Evolutionary conservation across 352 stramenopile genomes (phyloP), one percentile per base, ranked within the genome.

Genomic region (Phytophthora quininea): DNA sequence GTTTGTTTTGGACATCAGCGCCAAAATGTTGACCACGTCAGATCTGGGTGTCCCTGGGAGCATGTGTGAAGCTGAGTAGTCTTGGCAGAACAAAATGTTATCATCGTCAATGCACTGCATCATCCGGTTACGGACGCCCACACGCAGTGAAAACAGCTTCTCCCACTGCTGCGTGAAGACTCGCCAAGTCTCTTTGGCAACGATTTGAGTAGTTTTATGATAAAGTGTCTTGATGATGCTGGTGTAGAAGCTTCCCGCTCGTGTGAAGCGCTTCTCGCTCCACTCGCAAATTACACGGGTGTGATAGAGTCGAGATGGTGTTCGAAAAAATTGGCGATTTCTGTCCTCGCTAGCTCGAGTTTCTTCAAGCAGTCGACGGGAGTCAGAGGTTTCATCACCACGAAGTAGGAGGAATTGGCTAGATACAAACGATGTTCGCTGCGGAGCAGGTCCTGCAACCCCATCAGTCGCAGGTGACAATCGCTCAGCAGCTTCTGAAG

Each of bases 71-170:
- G 45, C 7, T 19, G 7, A 51, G 15, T 31, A 51, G 24, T 54
- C 11, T 30, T 77, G 61, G 54, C 74, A 80, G 30, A 77, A 15
- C 12, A 77, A 46, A 15, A 72, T 30, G 61, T 77, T 74, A 50
- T 61, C 15, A 4, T 64, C 64, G 33, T 80, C 73, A n/a, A 80
- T 52, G 33, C 69, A 53, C 68, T 80, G 68, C 3, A 80, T 62
- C 19, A 74, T 10, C 6, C 67, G 60, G 37, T 55, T 55, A 31
- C 70, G 65, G 27, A 58, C 35, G 30, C 73, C 53, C n/a, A 77
- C 52, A 10, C 50, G 55, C 0, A 59, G 47, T 32, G 68, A 70
- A 54, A 70, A 80, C 11, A 80, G 45, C 0, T 58, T 48, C 33
- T 53, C 15, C 24, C 69, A 27, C 8, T 68, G 68, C 37, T 72